Evolutionary conservation across 805 yeast genomes (phyloP), one percentile per base, ranked within the genome.

Genomic region (Candida fluviatilis): DNA sequence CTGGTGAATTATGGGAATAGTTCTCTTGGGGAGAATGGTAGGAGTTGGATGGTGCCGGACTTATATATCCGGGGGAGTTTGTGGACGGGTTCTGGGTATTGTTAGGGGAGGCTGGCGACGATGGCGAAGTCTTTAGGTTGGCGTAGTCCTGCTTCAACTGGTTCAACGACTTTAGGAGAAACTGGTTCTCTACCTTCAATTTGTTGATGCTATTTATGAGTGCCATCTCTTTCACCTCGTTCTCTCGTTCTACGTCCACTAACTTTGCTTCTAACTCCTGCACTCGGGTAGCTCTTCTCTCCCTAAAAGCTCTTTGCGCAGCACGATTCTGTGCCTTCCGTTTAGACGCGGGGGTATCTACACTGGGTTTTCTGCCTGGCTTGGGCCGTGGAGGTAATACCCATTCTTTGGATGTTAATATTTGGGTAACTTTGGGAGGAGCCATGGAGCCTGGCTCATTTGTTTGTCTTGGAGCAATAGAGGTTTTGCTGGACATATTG

Each of bases 261-360:
- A 83, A 69, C 58, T 78, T 79, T 36, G 73, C 76, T 56, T 87
- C 95, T 38, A 90, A 67, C 54, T 84, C 95, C 41, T 78, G 79
- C 5, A 88, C 86, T 36, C 89, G 65, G 23, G 84, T 84, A 14
- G 96, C 95, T 50, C 95, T 67, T 47, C 96, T 71, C 57, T 88
- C 95, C 47, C 96, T 66, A 64, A 87, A 86, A 2, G 97, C 95
- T 41, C 95, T 57, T 66, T 90, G 95, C 16, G 96, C 95, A n/a
- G 93, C 95, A 41, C 96, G 67, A 56, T 89, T 89, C 59, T 85
- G 96, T 3, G 95, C 95, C 60, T 87, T 87, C 38, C 96, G 66
- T 58, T 86, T 85, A 16, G 83, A 78, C 1, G 90, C 89, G 0
- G 95, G 95, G 0, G 90, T 77, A 47, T 87, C 95, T 4, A 75